Base-by-base conservation (phyloP, 306 rosid species). In the Quercus rubra region DNA sequence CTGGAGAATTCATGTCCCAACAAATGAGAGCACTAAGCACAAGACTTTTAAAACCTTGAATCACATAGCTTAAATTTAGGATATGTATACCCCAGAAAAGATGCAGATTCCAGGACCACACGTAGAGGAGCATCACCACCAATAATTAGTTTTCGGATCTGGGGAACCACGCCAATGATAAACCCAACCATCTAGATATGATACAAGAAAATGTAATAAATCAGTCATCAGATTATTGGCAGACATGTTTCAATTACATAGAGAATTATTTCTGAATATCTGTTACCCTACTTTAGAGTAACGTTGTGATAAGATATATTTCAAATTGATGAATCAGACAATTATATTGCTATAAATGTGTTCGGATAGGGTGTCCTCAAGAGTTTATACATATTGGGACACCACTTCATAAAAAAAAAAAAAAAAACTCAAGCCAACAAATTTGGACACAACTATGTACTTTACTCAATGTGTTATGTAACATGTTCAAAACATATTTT, bases 51-150 rank as follows among this genome's bases (percentile, higher is more conserved):
- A 71, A 12, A 76, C 46, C 49, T 30, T 49, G 17, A 49, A 12
- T 49, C 54, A 59, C 23, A 19, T 31, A 81, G 61, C 33, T 41
- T 72, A 68, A 77, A 68, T 52, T 64, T 71, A 62, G 11, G 21
- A 72, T 78, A 80, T 69, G 46, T 38, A 73, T 86, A 93, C 98
- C 98, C 98, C 66, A 92, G 46, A 87, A 90, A 84, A 71, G 78
- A 49, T 78, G 86, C 88, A 25, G 96, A 86, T 76, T 89, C 94
- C 75, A 88, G 86, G 79, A 92, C 15, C 75, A 92, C 97, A 58
- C 87, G 86, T 56, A 94, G 88, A 35, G 98, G 97, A 77, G 97
- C 98, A 56, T 71, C 75, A 21, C 61, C 58, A 51, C 94, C 98
- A 61, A 94, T 88, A 83, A 88, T 6, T 54, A 84, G 55, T 41